These are phyloP conservation scores for Trichoderma polysporum DNA, from an alignment of 2,329 filamentous ascomycete genomes.

Conservation along the genomic window DNA sequence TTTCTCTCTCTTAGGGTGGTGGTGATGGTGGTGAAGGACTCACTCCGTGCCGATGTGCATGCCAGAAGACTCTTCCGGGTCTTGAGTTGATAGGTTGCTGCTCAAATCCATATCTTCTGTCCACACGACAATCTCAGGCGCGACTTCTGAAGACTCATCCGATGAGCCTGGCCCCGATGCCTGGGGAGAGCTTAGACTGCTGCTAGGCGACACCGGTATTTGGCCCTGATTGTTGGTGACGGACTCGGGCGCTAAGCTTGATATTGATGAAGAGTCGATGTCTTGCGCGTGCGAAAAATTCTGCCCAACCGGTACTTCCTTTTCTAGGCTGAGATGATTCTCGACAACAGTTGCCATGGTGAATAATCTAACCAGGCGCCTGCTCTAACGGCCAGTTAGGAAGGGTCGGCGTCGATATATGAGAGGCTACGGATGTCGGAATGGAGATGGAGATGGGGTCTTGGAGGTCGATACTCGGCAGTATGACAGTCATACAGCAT, in stretches of 20 bases:
- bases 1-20: not conserved
- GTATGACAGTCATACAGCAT: slow-evolving; percentile 28
- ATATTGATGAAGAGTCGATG: slow-evolving; percentile 31
- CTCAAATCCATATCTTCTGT: slow-evolving; percentile 42
- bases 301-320: slow-evolving; percentile 27
- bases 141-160: slow-evolving; percentile 37
- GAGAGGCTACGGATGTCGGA: slow-evolving; percentile 18
- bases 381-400: not conserved
- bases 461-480: slow-evolving; percentile 28
- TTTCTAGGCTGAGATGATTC: slow-evolving; percentile 26
- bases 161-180: slow-evolving; percentile 35
- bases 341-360: slow-evolving; percentile 31
- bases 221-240: slow-evolving; percentile 30
- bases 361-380: slow-evolving; percentile 24
- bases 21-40: slow-evolving; percentile 24
- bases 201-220: slow-evolving; percentile 32
- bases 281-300: slow-evolving; percentile 25
- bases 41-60: slow-evolving; percentile 30
- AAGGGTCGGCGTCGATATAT: slow-evolving; percentile 16
- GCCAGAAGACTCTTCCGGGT: slow-evolving; percentile 28
- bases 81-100: slow-evolving; percentile 24
- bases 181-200: slow-evolving; percentile 30
- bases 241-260: slow-evolving; percentile 27
- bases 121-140: slow-evolving; percentile 47
- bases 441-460: slow-evolving; percentile 10